Evolutionary conservation across 768 basidiomycete genomes (phyloP), one percentile per base, ranked within the genome.

Genomic region (Termitomyces titanicus): DNA sequence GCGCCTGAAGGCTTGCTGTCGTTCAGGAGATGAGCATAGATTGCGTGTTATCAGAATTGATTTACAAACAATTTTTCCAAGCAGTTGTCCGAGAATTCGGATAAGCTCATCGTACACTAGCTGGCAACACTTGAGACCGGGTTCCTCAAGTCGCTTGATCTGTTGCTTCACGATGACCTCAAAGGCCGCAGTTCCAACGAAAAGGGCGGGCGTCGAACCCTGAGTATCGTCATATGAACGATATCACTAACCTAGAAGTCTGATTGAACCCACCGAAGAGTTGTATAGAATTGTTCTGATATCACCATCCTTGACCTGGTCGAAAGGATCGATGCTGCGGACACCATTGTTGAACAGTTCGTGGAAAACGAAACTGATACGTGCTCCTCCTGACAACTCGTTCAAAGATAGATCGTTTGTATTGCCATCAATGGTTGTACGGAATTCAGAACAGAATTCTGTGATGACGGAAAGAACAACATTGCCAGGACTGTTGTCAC

Each of bases 141-240:
- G 97, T 7, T 98, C 97, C 68, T 98, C 97, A 51, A 99, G 74
- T 39, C 97, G 84, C 72, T 94, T 90, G 72, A 99, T 99, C 73
- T 99, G 97, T 69, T 98, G 93, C 77, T 98, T 99, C 63, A 98
- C 93, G 63, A 99, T 98, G 57, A 95, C 92, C 65, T 99, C 97
- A 64, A 99, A 99, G 7, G 96, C 97, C 55, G 91, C 86, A 0
- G 97, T 96, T 18, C 96, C 94, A 47, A 99, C 95, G 68, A 99
- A 98, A 5, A 99, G 79, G 0, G 95, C 86, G 20, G 97, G 97
- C 1, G 94, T 96, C 6, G 94, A 97, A 67, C 97, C 97, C 89
- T 94, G 59, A 0, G 51, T 10, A 15, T 10, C 9, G 18, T 20
- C 25, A 56, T 22, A 13, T 38, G 3, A 34, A 29, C 38, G 17